phyloP scores from a whole-genome alignment of 2,329 filamentous ascomycete genomes.

The Leptographium wingfieldii region DNA sequence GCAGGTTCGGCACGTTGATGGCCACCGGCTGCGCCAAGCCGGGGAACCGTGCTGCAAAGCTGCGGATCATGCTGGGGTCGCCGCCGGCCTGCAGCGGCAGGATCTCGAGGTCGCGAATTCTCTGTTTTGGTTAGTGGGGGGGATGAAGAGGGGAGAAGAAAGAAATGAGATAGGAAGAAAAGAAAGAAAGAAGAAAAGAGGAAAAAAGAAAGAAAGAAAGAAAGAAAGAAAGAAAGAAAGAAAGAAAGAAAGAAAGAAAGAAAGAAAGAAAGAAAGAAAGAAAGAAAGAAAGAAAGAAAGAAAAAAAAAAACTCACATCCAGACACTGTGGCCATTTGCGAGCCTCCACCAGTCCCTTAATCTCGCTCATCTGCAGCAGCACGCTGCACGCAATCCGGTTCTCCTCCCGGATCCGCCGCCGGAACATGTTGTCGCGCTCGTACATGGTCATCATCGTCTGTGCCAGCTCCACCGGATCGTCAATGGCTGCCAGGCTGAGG shows the following conservation, averaged over 20 bases:
- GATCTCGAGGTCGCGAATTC: conserved; percentile 62
- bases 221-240: conserved; percentile 11
- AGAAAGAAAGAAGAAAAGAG: neutral
- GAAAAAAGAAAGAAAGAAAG: conserved; percentile 11
- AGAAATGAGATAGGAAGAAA: neutral
- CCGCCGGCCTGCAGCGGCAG: conserved; percentile 66
- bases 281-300: neutral
- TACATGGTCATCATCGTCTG: conserved; percentile 52
- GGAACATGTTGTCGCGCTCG: conserved; percentile 48
- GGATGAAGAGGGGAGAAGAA: neutral
- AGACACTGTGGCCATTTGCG: conserved; percentile 44
- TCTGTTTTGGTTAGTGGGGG: conserved; percentile 24
- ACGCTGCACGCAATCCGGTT: conserved; percentile 45
- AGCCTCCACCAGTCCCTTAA: conserved; percentile 42
- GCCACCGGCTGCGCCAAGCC: conserved; percentile 68
- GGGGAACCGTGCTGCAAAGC: conserved; percentile 69
- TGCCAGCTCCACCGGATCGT: conserved; percentile 48
- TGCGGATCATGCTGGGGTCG: conserved; percentile 67
- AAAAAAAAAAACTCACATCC: conserved; percentile 34
- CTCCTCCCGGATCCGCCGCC: conserved; percentile 41
- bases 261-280: neutral
- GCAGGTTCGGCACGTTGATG: conserved; percentile 76
- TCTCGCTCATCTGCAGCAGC: conserved; percentile 47
- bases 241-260: neutral
- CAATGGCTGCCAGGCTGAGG: conserved; percentile 46